Evolutionary conservation across 805 yeast species (phyloP), one percentile per base, ranked within the genome.

Genomic region (Clavispora fructus): DNA sequence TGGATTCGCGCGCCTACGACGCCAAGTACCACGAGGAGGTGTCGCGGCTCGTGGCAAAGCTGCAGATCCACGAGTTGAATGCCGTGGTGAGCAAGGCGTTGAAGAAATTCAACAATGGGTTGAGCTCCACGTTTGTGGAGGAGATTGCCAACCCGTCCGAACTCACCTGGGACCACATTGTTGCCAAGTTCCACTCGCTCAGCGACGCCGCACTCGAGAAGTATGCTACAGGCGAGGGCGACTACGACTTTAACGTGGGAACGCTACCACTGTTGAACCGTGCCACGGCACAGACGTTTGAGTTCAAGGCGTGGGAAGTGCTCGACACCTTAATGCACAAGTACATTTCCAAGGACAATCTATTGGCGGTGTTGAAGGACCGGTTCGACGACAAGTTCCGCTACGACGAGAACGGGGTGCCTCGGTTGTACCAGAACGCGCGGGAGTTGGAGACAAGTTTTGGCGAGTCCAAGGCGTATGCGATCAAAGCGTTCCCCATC

Each of bases 381-480:
- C 71, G 79, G 48, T 92, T 94, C 67, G 97, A 92, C 56, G 87
- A 82, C 47, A 71, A 66, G 38, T 92, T 94, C 69, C 75, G 92
- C 55, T 94, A 86, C 61, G 97, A 90, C 62, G 82, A 77, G 31
- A 77, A 83, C 49, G 95, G 91, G 3, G 65, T 88, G 27, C 99
- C 99, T 12, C 76, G 81, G 33, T 71, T 91, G 29, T 92, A 95
- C 87, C 81, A 79, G 53, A 82, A 80, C 45, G 77, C 83, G 28
- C 73, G 72, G 37, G 95, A 91, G 55, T 78, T 94, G 47, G 95
- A 90, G 46, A 63, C 63, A 2, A 76, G 77, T 14, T 92, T 80
- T 58, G 71, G 73, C 33, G 65, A 69, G 14, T 84, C 97, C 2
- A 81, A 79, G 53, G 71, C 74, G 1, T 58, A 67, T 31, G 82